These are phyloP conservation scores for Fraxinus latifolia DNA, from an alignment of 305 asterid species.

Conservation along the genomic window DNA sequence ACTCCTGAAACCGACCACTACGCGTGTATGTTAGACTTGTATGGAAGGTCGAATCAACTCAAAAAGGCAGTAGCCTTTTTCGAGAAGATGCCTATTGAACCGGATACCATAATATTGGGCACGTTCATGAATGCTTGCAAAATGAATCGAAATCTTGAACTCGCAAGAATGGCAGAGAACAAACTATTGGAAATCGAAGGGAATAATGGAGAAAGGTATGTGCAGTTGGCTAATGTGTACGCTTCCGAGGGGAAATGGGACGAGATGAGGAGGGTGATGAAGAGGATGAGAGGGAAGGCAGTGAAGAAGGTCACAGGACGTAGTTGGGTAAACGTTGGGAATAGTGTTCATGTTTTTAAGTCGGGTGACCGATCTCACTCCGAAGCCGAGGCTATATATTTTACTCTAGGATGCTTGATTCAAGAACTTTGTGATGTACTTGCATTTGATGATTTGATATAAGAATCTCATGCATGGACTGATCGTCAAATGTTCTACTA, in stretches of 20 bases:
- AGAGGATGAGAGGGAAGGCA: slow-evolving; percentile 68
- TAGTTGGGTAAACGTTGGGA: slow-evolving; percentile 67
- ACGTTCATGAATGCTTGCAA: slow-evolving; percentile 75
- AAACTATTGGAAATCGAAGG: slow-evolving; percentile 59
- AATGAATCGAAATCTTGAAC: slow-evolving; percentile 50
- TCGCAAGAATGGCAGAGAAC: slow-evolving; percentile 58
- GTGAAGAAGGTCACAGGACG: slow-evolving; percentile 72
- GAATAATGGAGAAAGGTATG: slow-evolving; percentile 55
- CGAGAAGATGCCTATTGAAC: slow-evolving; percentile 58
- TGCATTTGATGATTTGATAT: slow-evolving; percentile 14
- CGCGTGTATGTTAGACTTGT: slow-evolving; percentile 90
- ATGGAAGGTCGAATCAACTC: slow-evolving; percentile 71
- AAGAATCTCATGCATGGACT: slow-evolving; percentile 5
- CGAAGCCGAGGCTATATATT: slow-evolving; percentile 49
- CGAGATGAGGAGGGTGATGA: slow-evolving; percentile 81
- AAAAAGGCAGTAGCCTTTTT: slow-evolving; percentile 59
- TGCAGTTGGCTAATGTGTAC: slow-evolving; percentile 75
- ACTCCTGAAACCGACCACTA: slow-evolving; percentile 73
- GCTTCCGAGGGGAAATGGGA: slow-evolving; percentile 77
- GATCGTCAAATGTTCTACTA: background rate
- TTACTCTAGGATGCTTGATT: slow-evolving; percentile 44
- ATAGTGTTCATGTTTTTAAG: slow-evolving; percentile 49
- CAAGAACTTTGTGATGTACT: slow-evolving; percentile 33
- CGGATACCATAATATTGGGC: slow-evolving; percentile 57
- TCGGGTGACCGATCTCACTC: slow-evolving; percentile 62